A percentile compares a stretch with the other conserved stretches of the same genome.
These are phyloP conservation scores for Cladosporium cucumerinum DNA, from an alignment of 2,329 filamentous ascomycete species.

Conservation along the genomic window DNA sequence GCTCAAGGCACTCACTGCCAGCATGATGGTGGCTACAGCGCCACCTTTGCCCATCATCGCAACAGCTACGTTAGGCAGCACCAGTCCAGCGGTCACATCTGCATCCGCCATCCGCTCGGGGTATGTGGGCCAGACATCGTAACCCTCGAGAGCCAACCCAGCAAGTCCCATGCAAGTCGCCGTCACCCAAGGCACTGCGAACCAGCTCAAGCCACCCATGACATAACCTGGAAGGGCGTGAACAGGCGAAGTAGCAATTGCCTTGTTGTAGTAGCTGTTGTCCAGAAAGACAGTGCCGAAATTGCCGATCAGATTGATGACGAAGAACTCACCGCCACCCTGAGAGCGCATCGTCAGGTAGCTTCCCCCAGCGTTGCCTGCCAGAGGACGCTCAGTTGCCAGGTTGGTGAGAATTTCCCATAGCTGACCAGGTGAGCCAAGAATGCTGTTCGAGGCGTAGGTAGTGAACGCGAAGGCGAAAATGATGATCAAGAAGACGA, in stretches of 20 bases:
- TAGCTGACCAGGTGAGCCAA: constrained; percentile 26
- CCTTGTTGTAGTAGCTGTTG: constrained; percentile 80
- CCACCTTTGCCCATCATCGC: constrained; percentile 32
- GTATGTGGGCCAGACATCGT: constrained; percentile 45
- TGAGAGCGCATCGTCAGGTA: constrained; percentile 26
- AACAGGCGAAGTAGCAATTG: constrained; percentile 83
- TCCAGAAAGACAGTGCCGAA: constrained; percentile 83
- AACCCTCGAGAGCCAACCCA: constrained; percentile 69
- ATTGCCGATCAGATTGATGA: constrained; percentile 80
- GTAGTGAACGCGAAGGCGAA: constrained; percentile 24
- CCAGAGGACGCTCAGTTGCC: constrained; percentile 22
- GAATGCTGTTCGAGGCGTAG: constrained; percentile 21
- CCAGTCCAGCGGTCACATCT: constrained; percentile 32
- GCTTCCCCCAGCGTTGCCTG: constrained; percentile 29
- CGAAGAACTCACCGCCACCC: constrained; percentile 27
- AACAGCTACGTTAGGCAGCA: constrained; percentile 31
- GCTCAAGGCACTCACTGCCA: constrained; percentile 19
- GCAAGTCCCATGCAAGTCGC: constrained; percentile 86
- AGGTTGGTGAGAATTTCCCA: constrained; percentile 29
- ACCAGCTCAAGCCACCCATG: constrained; percentile 82
- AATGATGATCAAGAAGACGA: constrained; percentile 27
- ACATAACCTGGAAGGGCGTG: constrained; percentile 90
- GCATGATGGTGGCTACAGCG: constrained; percentile 30
- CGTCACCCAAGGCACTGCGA: constrained; percentile 76
- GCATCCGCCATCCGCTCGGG: constrained; percentile 30